These are phyloP conservation scores for Naganishia vishniacii DNA, from an alignment of 768 basidiomycete genomes.

Conservation along the genomic window DNA sequence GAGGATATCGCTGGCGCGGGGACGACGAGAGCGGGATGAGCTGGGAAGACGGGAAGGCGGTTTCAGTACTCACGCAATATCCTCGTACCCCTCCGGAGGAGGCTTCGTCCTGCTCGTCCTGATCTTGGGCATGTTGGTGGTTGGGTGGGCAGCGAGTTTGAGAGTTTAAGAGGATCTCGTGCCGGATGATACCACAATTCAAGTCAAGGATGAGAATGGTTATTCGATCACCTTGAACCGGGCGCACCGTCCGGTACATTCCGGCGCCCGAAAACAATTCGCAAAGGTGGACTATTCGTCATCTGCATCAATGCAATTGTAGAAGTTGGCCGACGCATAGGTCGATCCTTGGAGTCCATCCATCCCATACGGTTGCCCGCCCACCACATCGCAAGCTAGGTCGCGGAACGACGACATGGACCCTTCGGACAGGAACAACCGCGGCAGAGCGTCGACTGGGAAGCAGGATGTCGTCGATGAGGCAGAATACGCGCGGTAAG, in stretches of 20 bases:
- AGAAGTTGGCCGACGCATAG: too few relatives aligned
- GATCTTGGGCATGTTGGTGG: slow-evolving; percentile 72
- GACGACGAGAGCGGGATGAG: too few relatives aligned
- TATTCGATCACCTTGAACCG: neutral
- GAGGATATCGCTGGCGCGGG: slow-evolving; percentile 63
- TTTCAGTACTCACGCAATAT: slow-evolving; percentile 61
- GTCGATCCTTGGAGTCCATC: too few relatives aligned
- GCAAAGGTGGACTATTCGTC: neutral
- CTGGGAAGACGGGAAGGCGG: too few relatives aligned
- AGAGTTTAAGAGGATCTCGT: neutral
- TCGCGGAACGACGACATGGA: neutral
- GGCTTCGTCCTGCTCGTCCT: slow-evolving; percentile 84
- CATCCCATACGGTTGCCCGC: too few relatives aligned
- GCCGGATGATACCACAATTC: too few relatives aligned
- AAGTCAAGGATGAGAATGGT: neutral
- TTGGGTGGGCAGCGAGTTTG: neutral
- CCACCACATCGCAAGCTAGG: too few relatives aligned
- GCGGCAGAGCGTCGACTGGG: neutral
- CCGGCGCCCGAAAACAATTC: too few relatives aligned
- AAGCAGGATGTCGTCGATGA: neutral
- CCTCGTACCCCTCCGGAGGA: slow-evolving; percentile 92
- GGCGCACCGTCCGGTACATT: too few relatives aligned
- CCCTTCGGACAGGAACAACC: neutral
- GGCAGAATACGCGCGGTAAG: slow-evolving; percentile 5
- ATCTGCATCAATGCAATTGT: too few relatives aligned